A percentile compares a stretch with the other conserved stretches of the same genome.
phyloP scores from a whole-genome alignment of 306 rosid genomes.

The Coriaria nepalensis region DNA sequence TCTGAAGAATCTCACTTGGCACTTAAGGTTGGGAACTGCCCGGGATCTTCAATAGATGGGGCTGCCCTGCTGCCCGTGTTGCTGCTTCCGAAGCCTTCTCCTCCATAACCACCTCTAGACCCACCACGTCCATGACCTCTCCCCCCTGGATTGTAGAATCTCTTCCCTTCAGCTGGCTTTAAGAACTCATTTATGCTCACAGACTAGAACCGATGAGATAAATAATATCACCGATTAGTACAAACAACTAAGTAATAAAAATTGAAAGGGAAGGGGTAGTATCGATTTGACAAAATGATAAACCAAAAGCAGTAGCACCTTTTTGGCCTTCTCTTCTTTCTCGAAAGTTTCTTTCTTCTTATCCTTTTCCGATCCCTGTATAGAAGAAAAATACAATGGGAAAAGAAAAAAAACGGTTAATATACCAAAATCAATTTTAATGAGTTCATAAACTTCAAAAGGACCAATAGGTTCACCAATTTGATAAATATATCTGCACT shows the following conservation, averaged over 20 bases:
- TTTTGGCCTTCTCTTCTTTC: slow-evolving; percentile 73
- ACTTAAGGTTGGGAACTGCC: slow-evolving; percentile 91
- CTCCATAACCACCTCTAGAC: slow-evolving; percentile 38
- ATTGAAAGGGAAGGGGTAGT: background rate
- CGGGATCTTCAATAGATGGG: slow-evolving; percentile 73
- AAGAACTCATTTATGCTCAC: slow-evolving; percentile 77
- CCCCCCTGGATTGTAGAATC: slow-evolving; percentile 52
- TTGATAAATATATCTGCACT: slow-evolving; percentile 58
- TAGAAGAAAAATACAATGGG: slow-evolving; percentile 4
- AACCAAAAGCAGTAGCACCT: slow-evolving; percentile 25
- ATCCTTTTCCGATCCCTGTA: slow-evolving; percentile 86
- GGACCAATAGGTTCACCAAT: slow-evolving; percentile 38
- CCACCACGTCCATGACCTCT: slow-evolving; percentile 47
- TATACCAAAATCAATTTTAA: background rate
- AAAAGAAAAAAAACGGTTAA: background rate
- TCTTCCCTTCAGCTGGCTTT: slow-evolving; percentile 85
- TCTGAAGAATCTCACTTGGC: slow-evolving; percentile 55
- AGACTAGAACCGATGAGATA: slow-evolving; percentile 28
- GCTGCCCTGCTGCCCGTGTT: slow-evolving; percentile 33
- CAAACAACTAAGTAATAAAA: background rate
- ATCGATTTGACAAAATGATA: background rate
- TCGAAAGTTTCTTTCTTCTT: slow-evolving; percentile 68
- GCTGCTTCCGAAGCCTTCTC: slow-evolving; percentile 25
- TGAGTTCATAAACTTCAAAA: too few relatives aligned
- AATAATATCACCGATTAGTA: background rate